A percentile compares a stretch with the other conserved stretches of the same genome.
Conservation (phyloP, 805 yeast genomes). For the Spathaspora boniae region DNA sequence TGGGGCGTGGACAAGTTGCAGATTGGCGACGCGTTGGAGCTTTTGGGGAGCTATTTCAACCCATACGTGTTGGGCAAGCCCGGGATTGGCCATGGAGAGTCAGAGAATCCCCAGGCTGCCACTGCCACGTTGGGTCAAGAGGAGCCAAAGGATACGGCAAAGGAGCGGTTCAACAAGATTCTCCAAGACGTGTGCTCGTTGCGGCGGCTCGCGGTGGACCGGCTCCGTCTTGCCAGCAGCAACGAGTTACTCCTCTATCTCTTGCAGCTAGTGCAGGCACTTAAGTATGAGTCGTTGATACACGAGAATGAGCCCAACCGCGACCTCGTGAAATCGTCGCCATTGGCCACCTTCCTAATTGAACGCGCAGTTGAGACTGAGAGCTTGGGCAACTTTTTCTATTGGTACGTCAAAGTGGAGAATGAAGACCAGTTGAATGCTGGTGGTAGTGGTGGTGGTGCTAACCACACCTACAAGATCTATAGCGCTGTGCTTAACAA, state of each 20-base stretch:
- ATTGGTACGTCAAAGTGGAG: constrained; percentile 91
- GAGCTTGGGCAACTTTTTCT: constrained; percentile 74
- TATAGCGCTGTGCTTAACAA: constrained; percentile 36
- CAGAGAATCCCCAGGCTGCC: not conserved
- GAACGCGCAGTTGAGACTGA: constrained; percentile 64
- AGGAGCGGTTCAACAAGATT: constrained; percentile 28
- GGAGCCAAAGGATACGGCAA: constrained; percentile 25
- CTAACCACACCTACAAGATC: constrained; percentile 16
- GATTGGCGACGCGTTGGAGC: constrained; percentile 81
- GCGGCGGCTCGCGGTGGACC: constrained; percentile 82
- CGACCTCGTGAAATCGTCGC: constrained; percentile 36
- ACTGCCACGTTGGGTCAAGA: constrained; percentile 11
- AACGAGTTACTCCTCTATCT: constrained; percentile 77
- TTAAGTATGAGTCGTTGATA: constrained; percentile 64
- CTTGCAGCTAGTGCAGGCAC: constrained; percentile 87
- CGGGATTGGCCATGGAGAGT: constrained; percentile 6
- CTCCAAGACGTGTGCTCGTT: constrained; percentile 52
- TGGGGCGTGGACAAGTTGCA: constrained; percentile 66
- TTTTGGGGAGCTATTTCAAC: constrained; percentile 73
- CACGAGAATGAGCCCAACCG: constrained; percentile 12
- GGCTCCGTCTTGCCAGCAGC: constrained; percentile 74
- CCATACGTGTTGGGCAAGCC: constrained; percentile 33
- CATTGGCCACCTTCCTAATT: constrained; percentile 71
- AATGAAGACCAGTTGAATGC: constrained; percentile 54
- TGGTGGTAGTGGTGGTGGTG: not conserved